phyloP scores from a whole-genome alignment of 306 rosid species.

The Begonia loranthoides region DNA sequence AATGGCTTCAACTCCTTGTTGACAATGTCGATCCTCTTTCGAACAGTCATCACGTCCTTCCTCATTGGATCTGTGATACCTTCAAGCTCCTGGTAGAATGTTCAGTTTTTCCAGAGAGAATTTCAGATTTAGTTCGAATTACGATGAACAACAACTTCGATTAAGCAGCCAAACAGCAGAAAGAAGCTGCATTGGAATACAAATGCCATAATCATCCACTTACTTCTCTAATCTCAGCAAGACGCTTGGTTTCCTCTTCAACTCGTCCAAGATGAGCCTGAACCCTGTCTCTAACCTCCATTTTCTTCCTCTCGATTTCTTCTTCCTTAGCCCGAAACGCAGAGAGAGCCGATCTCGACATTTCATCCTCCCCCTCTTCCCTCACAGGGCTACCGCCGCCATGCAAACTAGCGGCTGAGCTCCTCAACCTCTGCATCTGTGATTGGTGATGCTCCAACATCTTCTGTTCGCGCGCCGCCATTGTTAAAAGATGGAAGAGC shows the following conservation, averaged over 20 bases:
- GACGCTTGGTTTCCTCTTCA: slow-evolving; percentile 62
- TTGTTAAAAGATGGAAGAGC: slow-evolving; percentile 1
- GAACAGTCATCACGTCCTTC: slow-evolving; percentile 54
- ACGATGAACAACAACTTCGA: not conserved
- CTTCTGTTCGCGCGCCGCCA: slow-evolving; percentile 56
- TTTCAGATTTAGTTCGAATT: not conserved
- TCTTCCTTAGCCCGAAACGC: slow-evolving; percentile 79
- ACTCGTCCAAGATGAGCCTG: slow-evolving; percentile 62
- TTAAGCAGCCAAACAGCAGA: too few species aligned
- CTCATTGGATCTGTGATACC: slow-evolving; percentile 77
- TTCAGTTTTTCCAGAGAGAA: not conserved
- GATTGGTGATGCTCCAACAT: too few species aligned
- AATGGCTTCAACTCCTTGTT: slow-evolving; percentile 87
- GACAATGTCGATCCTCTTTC: slow-evolving; percentile 71
- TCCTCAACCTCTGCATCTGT: slow-evolving; percentile 30
- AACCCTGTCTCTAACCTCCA: slow-evolving; percentile 75
- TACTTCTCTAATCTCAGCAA: slow-evolving; percentile 90
- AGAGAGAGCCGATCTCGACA: slow-evolving; percentile 67
- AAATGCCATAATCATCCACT: slow-evolving; percentile 10
- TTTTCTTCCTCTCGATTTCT: slow-evolving; percentile 76
- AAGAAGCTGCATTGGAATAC: not conserved
- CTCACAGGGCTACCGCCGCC: slow-evolving; percentile 45
- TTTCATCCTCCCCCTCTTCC: slow-evolving; percentile 44
- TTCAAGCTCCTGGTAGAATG: slow-evolving; percentile 60
- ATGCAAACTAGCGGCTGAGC: slow-evolving; percentile 30